These are phyloP conservation scores for Fraxinus pennsylvanica DNA, from an alignment of 257 asterid genomes.

Conservation along the genomic window DNA sequence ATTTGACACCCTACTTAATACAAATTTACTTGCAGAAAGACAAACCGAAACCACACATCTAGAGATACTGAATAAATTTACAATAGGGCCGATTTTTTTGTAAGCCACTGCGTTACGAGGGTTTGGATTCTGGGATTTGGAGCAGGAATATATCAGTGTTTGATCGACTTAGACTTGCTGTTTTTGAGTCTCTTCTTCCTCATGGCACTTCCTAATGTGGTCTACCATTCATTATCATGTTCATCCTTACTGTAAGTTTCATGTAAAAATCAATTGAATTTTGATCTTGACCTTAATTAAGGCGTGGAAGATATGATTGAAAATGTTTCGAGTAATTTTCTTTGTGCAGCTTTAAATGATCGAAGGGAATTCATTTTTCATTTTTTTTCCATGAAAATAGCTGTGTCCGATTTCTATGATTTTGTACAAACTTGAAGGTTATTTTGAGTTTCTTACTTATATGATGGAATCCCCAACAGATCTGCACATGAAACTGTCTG, in stretches of 20 bases:
- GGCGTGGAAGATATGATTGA: not conserved
- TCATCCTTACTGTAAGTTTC: not conserved
- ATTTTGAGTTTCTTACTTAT: slow-evolving; percentile 38
- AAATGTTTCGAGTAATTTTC: not conserved
- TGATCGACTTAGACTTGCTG: slow-evolving; percentile 53
- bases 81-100: slow-evolving; percentile 52
- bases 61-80: not conserved
- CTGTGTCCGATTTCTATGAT: not conserved
- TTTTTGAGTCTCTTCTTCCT: slow-evolving; percentile 74
- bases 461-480: slow-evolving; percentile 64
- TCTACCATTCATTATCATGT: slow-evolving; percentile 65
- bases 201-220: slow-evolving; percentile 82
- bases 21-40: not conserved
- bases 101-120: slow-evolving; percentile 46
- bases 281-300: not conserved
- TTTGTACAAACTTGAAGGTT: not conserved
- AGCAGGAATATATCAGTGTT: slow-evolving; percentile 62
- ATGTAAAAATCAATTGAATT: not conserved
- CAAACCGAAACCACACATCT: not conserved
- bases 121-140: slow-evolving; percentile 74
- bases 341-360: not conserved
- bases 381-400: not conserved
- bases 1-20: not conserved
- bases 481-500: too few species aligned
- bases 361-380: not conserved